These are phyloP conservation scores for Vitis hybrid DNA, from an alignment of 177 flowering plant genomes.

Conservation along the genomic window DNA sequence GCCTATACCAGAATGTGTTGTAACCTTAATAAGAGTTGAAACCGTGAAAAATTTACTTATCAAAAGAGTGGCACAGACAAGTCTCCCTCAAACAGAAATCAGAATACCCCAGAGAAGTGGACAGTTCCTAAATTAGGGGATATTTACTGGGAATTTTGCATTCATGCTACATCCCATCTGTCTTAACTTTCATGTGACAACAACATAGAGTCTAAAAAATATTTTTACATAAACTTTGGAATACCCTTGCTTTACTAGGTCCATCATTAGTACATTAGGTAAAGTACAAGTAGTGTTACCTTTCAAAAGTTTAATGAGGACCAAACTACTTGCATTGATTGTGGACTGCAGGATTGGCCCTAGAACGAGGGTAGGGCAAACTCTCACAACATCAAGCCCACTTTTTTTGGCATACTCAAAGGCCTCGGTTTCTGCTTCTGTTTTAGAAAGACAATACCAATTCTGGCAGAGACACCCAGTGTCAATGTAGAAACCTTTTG, in stretches of 20 bases:
- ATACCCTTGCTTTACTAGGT: too few species aligned
- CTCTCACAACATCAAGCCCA: slow-evolving; percentile 47
- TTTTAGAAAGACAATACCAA: slow-evolving; percentile 54
- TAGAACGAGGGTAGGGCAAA: slow-evolving; percentile 41
- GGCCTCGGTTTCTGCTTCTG: slow-evolving; percentile 47
- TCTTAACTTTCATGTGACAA: background rate
- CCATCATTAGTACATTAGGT: too few species aligned
- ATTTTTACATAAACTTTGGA: background rate
- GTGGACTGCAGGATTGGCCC: slow-evolving; percentile 59
- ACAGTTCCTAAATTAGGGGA: background rate
- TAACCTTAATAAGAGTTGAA: background rate
- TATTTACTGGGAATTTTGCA: background rate
- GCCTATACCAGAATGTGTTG: background rate
- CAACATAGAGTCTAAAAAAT: background rate
- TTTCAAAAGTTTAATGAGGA: slow-evolving; percentile 42
- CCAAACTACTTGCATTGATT: slow-evolving; percentile 43
- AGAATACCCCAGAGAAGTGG: background rate
- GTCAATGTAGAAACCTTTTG: background rate
- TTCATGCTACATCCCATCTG: background rate
- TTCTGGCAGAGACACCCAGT: slow-evolving; percentile 24
- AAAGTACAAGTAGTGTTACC: slow-evolving; percentile 22
- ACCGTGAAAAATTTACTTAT: background rate
- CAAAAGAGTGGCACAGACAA: background rate
- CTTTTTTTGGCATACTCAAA: slow-evolving; percentile 33
- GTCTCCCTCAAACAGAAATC: background rate